These are phyloP conservation scores for Apiospora kogelbergensis DNA, from an alignment of 2,329 filamentous ascomycete species.

Conservation along the genomic window DNA sequence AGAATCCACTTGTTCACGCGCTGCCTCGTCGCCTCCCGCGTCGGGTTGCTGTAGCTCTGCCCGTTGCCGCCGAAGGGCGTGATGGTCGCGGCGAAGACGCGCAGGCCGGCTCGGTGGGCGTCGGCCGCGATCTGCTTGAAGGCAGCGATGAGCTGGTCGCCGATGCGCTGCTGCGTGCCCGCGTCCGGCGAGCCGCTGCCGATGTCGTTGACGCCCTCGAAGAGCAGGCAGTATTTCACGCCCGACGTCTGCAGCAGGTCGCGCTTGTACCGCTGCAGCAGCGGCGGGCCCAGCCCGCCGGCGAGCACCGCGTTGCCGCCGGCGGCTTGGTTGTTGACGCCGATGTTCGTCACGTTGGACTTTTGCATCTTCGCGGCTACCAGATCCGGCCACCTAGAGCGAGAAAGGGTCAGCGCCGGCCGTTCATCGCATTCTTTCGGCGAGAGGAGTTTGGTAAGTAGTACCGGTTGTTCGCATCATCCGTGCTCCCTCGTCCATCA, in stretches of 20 bases:
- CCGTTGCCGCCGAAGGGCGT: conserved; percentile 58
- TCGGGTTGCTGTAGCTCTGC: conserved; percentile 54
- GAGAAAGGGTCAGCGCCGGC: conserved; percentile 9
- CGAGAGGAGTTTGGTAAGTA: not conserved
- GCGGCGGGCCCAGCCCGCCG: conserved; percentile 62
- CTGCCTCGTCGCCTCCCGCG: conserved; percentile 55
- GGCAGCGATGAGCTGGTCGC: conserved; percentile 52
- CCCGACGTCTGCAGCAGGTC: conserved; percentile 60
- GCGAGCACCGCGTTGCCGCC: conserved; percentile 66
- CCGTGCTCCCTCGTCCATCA: conserved; percentile 63
- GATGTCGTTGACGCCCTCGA: conserved; percentile 71
- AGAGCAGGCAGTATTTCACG: conserved; percentile 62
- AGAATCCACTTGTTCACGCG: conserved; percentile 63
- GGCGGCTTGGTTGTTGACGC: conserved; percentile 64
- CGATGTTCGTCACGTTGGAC: conserved; percentile 47
- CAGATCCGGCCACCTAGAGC: conserved; percentile 57
- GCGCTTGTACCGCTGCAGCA: conserved; percentile 60
- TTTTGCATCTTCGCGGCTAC: conserved; percentile 52
- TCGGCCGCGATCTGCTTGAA: conserved; percentile 58
- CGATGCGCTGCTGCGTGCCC: conserved; percentile 47
- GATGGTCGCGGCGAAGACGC: conserved; percentile 64
- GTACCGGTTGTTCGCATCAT: conserved; percentile 58
- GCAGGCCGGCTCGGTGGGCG: conserved; percentile 53
- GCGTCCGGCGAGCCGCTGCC: conserved; percentile 47
- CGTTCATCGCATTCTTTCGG: not conserved